Base-by-base conservation (phyloP, 2,329 filamentous ascomycete genomes). In the Catunica adiposa region DNA sequence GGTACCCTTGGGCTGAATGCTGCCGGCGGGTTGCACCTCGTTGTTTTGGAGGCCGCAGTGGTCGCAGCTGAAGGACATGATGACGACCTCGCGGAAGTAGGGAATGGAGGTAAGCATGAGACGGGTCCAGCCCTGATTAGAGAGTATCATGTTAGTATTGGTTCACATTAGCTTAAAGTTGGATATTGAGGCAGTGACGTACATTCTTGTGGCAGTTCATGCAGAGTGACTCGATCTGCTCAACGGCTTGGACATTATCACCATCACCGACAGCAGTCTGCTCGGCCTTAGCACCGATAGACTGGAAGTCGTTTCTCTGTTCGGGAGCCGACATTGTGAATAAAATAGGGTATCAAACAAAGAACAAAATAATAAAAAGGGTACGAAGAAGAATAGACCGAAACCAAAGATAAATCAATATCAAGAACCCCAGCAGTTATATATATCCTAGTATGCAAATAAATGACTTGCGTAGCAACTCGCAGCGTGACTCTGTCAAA, bases 71-170 rank as follows among this genome's bases (percentile, higher is more conserved):
- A 98, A 98, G 60, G 90, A 97, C 83, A 96, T 95, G 68, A 98
- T 80, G 64, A 98, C 88, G 60, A 98, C 83, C 69, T 98, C 90
- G 71, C 89, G 88, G 75, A 98, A 98, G 76, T 88, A 97, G 15
- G 92, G 92, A 56, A 98, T 96, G 61, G 82, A 81, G 15, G 94
- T 94, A 55, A 98, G 80, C 46, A 98, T 80, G 22, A 98, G 78
- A 58, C 84, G 79, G 14, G 92, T 98, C 1, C 74, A 79, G 63
- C 92, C 92, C 86, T 94, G 40, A 9, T 51, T 2, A 29, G 8
- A 25, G 50, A 29, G 20, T 3, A 29, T 14, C 3, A n/a, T 38
- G 62, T 64, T 58, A 62, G 61, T 46, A 47, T 38, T 20, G 17
- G 9, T 9, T 11, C 29, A 11, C 5, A 11, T 34, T 5, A 34